These are phyloP conservation scores for Lactarius sanguifluus DNA, from an alignment of 768 basidiomycete genomes.

Conservation along the genomic window DNA sequence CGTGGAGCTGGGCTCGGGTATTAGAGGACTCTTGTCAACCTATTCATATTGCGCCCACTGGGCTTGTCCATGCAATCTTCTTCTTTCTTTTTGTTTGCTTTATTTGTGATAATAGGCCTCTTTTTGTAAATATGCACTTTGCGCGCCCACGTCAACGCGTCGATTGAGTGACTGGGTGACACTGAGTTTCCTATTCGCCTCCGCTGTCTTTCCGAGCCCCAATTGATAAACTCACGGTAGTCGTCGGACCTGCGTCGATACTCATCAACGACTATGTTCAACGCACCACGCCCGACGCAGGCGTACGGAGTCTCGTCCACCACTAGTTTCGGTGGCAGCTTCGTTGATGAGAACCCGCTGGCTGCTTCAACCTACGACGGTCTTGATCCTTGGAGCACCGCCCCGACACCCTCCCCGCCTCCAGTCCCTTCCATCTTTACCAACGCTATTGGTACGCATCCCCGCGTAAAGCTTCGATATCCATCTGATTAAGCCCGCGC, in stretches of 20 bases:
- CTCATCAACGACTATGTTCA: constrained; percentile 61
- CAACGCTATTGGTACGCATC: constrained; percentile 24
- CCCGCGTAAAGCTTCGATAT: neutral
- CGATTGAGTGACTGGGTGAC: neutral
- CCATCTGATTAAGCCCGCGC: neutral
- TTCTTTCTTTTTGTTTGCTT: constrained; percentile 4
- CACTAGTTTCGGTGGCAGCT: constrained; percentile 65
- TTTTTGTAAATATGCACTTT: constrained; percentile 2
- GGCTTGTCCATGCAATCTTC: neutral
- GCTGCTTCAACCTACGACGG: constrained; percentile 68
- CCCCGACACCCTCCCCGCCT: constrained; percentile 65
- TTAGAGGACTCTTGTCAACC: constrained; percentile 9
- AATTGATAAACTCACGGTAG: too few relatives aligned
- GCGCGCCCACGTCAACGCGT: neutral
- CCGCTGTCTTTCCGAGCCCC: neutral
- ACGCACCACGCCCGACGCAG: constrained; percentile 74
- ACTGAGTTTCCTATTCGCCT: constrained; percentile 8
- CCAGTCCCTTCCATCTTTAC: constrained; percentile 50
- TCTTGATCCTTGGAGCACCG: constrained; percentile 71
- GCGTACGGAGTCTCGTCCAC: constrained; percentile 59
- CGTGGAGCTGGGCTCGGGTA: neutral
- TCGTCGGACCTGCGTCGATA: neutral
- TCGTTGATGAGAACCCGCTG: constrained; percentile 76
- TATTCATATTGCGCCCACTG: constrained; percentile 6
- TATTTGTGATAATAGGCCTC: constrained; percentile 6